A percentile compares a stretch with the other conserved stretches of the same genome.
Evolutionary conservation across 257 asterid genomes (phyloP).

Genomic region (Salvia hispanica): DNA sequence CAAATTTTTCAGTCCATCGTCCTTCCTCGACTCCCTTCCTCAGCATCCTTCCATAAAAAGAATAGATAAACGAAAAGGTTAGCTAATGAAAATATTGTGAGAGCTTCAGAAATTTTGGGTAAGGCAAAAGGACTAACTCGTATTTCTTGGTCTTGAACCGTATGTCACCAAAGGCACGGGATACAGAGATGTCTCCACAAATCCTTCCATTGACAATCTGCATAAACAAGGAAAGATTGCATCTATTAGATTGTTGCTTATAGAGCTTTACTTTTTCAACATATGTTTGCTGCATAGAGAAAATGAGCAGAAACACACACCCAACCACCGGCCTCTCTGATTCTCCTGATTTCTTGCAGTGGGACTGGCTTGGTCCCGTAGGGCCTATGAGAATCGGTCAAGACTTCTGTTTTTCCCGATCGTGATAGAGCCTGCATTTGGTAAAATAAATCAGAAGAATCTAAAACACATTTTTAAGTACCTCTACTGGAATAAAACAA

Average conservation of each 20-base stretch:
- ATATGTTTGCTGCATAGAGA: neutral
- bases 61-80: conserved; percentile 9
- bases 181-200: conserved; percentile 90
- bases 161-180: conserved; percentile 97
- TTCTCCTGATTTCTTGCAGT: conserved; percentile 77
- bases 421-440: conserved; percentile 69
- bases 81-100: conserved; percentile 16
- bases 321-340: conserved; percentile 95
- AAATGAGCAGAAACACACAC: conserved; percentile 49
- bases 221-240: conserved; percentile 24
- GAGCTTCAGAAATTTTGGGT: conserved; percentile 5
- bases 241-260: neutral
- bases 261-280: neutral
- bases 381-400: conserved; percentile 90
- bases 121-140: conserved; percentile 51
- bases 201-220: conserved; percentile 89
- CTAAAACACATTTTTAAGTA: neutral
- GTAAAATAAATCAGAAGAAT: neutral
- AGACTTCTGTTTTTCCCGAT: conserved; percentile 63
- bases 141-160: conserved; percentile 81
- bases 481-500: neutral
- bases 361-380: conserved; percentile 71
- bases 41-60: conserved; percentile 64
- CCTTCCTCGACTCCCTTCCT: conserved; percentile 84
- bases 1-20: conserved; percentile 82